A percentile compares a stretch with the other conserved stretches of the same genome.
Conservation (phyloP, 768 basidiomycete species). For the Trametes meyenii region DNA sequence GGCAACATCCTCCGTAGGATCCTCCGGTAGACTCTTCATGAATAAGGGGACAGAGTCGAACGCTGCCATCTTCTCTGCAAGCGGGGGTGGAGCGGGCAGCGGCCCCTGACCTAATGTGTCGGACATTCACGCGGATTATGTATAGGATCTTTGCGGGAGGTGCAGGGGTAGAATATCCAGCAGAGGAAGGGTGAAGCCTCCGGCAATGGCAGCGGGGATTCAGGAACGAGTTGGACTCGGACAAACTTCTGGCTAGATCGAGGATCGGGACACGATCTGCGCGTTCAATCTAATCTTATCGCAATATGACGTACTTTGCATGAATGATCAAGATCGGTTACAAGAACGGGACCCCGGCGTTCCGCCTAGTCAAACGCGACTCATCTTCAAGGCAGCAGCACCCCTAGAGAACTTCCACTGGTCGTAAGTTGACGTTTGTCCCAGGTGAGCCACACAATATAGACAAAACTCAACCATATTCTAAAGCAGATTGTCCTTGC, state of each 20-base stretch:
- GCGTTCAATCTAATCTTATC: constrained; percentile 12
- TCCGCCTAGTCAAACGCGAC: too few species aligned
- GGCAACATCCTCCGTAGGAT: constrained; percentile 57
- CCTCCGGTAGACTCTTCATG: constrained; percentile 87
- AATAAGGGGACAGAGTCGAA: constrained; percentile 84
- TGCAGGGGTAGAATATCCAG: too few species aligned
- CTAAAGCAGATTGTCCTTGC: too few species aligned
- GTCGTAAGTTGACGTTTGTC: too few species aligned
- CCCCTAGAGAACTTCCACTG: too few species aligned
- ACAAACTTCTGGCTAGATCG: constrained; percentile 7
- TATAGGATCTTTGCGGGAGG: too few species aligned
- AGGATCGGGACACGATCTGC: constrained; percentile 9
- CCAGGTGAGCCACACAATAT: not conserved
- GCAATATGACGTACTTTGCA: not conserved
- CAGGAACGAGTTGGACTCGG: too few species aligned
- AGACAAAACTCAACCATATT: not conserved
- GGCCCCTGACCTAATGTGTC: constrained; percentile 5
- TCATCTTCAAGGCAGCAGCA: too few species aligned
- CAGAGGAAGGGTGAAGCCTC: too few species aligned
- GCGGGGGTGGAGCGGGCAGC: constrained; percentile 28
- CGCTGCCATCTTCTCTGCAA: constrained; percentile 42
- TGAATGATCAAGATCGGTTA: not conserved
- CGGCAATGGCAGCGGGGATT: not conserved
- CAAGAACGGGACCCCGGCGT: not conserved
- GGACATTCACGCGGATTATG: too few species aligned